Evolutionary conservation across 371 early-diverging fungal genomes (phyloP).

Genomic region (Mortierella polycephala): DNA sequence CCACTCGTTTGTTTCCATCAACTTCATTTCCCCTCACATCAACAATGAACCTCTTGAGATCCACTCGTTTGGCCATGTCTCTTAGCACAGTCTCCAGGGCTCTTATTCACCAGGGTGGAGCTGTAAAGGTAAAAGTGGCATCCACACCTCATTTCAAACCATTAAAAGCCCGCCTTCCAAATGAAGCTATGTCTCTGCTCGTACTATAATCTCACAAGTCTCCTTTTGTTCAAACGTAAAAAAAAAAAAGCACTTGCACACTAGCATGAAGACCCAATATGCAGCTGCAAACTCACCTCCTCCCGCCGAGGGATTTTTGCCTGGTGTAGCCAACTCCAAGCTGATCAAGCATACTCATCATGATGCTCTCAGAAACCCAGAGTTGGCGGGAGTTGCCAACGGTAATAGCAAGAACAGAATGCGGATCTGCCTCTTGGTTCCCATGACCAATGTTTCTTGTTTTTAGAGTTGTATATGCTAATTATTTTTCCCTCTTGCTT

Average conservation of each 20-base stretch:
- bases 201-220: no score
- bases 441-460: conserved; percentile 10
- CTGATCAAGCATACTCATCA: conserved; percentile 77
- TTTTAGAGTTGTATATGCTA: background rate
- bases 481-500: background rate
- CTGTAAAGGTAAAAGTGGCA: no score
- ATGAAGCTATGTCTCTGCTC: background rate
- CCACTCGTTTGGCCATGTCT: no score
- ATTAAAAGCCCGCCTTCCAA: background rate
- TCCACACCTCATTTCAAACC: no score
- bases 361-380: conserved; percentile 81
- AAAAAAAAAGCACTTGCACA: conserved; percentile 44
- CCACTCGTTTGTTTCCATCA: no score
- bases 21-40: no score
- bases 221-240: background rate
- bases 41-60: no score
- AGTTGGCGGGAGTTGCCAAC: conserved; percentile 71
- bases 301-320: conserved; percentile 84
- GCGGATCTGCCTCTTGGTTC: no score
- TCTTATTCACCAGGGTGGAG: no score
- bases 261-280: conserved; percentile 31
- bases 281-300: conserved; percentile 59
- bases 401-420: conserved; percentile 47
- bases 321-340: conserved; percentile 80
- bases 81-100: no score